Evolutionary conservation across 192 early-diverging fungal species (phyloP).

Genomic region (Rhizophagus clarus): DNA sequence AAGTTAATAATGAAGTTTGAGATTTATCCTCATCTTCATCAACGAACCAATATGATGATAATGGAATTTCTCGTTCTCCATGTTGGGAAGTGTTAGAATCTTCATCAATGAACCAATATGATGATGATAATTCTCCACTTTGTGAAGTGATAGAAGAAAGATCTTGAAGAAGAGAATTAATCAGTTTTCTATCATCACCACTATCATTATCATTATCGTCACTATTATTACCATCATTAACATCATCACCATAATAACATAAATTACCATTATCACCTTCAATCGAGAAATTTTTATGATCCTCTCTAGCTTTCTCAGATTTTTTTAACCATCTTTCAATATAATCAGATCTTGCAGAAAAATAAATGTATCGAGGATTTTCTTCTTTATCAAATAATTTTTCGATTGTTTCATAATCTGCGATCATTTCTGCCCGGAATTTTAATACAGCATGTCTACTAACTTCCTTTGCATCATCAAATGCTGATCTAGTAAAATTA

Average conservation of each 20-base stretch:
- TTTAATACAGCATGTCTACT: background rate
- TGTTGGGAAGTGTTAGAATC: too few relatives aligned
- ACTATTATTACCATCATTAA: background rate
- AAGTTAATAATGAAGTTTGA: too few relatives aligned
- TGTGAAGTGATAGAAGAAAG: too few relatives aligned
- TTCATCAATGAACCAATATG: too few relatives aligned
- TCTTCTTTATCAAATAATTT: background rate
- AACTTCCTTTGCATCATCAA: background rate
- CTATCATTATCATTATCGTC: background rate
- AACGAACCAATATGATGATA: too few relatives aligned
- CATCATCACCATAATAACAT: background rate
- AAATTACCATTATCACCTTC: background rate
- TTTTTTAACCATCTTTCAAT: background rate
- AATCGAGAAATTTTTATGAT: background rate
- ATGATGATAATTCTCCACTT: too few relatives aligned
- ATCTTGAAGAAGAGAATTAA: too few relatives aligned
- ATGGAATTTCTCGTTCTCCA: too few relatives aligned
- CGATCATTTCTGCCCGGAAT: background rate
- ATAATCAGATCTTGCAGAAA: background rate
- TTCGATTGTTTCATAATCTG: constrained; percentile 2
- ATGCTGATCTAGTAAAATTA: background rate
- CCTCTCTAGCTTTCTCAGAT: background rate
- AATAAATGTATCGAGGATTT: constrained; percentile 4
- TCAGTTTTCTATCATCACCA: background rate
- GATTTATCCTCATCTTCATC: too few relatives aligned